A percentile compares a stretch with the other conserved stretches of the same genome.
phyloP scores from a whole-genome alignment of 331 rosid genomes.

The Malus hybrid region DNA sequence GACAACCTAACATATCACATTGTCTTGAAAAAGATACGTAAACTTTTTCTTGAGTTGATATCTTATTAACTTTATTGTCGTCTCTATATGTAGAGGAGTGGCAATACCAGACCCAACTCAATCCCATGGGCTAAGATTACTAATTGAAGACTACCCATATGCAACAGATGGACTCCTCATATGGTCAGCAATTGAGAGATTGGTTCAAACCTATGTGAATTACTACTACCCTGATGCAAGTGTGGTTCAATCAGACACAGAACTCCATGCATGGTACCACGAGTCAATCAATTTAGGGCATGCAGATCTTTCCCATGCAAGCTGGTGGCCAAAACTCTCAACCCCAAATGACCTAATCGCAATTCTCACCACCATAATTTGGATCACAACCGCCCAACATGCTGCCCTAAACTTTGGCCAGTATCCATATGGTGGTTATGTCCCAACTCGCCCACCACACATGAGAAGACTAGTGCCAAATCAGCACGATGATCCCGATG shows the following conservation, averaged over 20 bases:
- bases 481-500: neutral
- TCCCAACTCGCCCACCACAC: conserved; percentile 7
- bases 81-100: conserved; percentile 2
- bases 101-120: conserved; percentile 1
- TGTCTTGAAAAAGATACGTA: too few relatives aligned
- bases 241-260: conserved; percentile 2
- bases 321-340: conserved; percentile 19
- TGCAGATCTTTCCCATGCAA: conserved; percentile 8
- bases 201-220: conserved; percentile 14
- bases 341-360: conserved; percentile 9
- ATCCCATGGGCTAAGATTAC: conserved; percentile 1
- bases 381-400: conserved; percentile 13
- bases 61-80: neutral
- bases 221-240: neutral
- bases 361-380: conserved; percentile 12
- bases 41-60: too few relatives aligned
- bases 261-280: conserved; percentile 19
- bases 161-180: conserved; percentile 17
- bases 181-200: conserved; percentile 12
- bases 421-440: conserved; percentile 13
- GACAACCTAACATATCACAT: neutral
- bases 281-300: conserved; percentile 17
- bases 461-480: neutral
- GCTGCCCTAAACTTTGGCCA: conserved; percentile 16
- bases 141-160: conserved; percentile 21